Evolutionary conservation across 495 filamentous ascomycete genomes (phyloP), one percentile per base, ranked within the genome.

Genomic region (Pseudotulostoma volvatum): DNA sequence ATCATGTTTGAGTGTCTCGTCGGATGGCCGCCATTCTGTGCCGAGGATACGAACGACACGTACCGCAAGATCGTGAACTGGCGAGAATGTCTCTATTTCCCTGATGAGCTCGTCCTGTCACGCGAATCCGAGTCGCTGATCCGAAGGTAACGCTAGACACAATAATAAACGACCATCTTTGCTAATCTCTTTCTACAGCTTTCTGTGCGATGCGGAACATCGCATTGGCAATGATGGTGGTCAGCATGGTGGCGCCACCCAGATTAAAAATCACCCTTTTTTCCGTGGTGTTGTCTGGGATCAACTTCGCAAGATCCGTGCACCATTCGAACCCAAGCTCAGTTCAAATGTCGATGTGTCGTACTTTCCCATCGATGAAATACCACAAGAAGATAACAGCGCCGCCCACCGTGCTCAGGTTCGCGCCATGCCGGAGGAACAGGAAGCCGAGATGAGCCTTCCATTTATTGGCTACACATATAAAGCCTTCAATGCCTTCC

Each of bases 1-100:
- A 99, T 99, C 62, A 99, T 96, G 90, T 99, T 96, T 49, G 90
- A 99, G 57, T 99, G 90, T 64, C 73, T 96, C 35, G 85, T 99
- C 42, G 90, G 90, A 40, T 99, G 90, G 90, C 90, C 90, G 38
- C 90, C 90, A 3, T 99, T 99, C 75, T 99, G 90, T 50, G 90
- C 88, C 18, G 90, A 96, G 57, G 92, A 96, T 50, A 79, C 83
- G 28, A 86, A 87, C 52, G 90, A 99, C 50, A 96, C 90, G 2
- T 99, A 99, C 60, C 81, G 87, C 33, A 99, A 99, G 71, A 99
- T 99, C 49, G 84, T 99, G 45, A 92, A 95, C 64, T 99, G 90
- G 90, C 75, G 81, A 19, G 78, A 92, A 41, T 81, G 86, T 34
- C 70, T 99, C 2, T 93, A 94, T 62, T 96, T 99, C 71, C 90